Conservation (phyloP, 441 rosid genomes). For the Eruca vesicaria region DNA sequence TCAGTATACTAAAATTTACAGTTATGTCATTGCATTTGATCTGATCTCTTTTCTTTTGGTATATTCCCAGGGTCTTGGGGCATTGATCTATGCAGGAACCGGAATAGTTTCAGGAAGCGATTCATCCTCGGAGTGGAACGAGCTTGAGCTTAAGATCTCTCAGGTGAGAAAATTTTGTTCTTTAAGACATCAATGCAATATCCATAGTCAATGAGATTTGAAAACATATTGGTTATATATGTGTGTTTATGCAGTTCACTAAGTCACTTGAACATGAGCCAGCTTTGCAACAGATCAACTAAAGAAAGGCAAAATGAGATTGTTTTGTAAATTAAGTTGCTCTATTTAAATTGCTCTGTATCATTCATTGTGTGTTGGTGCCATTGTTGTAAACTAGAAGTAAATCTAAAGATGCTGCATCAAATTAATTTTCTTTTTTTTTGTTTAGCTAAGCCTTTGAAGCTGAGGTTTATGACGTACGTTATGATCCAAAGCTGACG, state of each 20-base stretch:
- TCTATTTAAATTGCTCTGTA: too few relatives aligned
- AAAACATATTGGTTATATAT: not conserved
- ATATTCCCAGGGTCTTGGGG: constrained; percentile 62
- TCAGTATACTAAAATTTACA: not conserved
- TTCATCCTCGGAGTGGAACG: constrained; percentile 85
- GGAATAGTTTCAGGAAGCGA: constrained; percentile 86
- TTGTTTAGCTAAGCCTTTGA: too few relatives aligned
- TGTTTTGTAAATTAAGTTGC: too few relatives aligned
- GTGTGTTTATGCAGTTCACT: constrained; percentile 52
- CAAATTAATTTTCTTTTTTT: not conserved
- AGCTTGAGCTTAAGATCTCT: constrained; percentile 86
- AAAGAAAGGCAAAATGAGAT: not conserved
- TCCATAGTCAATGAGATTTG: not conserved
- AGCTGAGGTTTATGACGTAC: not conserved
- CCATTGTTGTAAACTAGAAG: too few relatives aligned
- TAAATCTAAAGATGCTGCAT: not conserved
- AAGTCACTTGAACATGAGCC: constrained; percentile 71
- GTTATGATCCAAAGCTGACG: constrained; percentile 25
- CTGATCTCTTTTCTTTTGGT: not conserved
- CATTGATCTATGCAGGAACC: constrained; percentile 80
- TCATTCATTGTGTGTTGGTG: too few relatives aligned
- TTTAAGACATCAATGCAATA: not conserved
- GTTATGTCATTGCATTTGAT: constrained; percentile 4
- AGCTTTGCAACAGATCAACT: constrained; percentile 39
- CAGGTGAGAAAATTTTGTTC: constrained; percentile 49